A percentile compares a stretch with the other conserved stretches of the same genome.
These are phyloP conservation scores for Chlamydomonas reinhardtii DNA, from an alignment of 163 green algal genomes.

Conservation along the genomic window DNA sequence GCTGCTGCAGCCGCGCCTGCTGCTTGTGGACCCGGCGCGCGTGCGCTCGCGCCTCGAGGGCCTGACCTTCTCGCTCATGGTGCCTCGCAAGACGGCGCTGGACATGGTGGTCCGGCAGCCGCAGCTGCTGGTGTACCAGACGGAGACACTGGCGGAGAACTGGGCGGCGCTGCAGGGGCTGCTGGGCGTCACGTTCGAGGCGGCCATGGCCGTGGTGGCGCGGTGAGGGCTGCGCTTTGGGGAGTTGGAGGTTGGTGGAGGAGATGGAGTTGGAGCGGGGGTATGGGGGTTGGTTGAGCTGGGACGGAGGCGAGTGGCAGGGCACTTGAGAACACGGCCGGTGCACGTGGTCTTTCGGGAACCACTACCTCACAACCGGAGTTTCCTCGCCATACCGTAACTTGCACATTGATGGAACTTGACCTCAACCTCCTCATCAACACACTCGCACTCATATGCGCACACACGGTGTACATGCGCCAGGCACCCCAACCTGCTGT, in stretches of 20 bases:
- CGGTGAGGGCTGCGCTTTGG: neutral
- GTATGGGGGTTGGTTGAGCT: too few species aligned
- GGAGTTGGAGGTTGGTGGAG: neutral
- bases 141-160: conserved; percentile 62
- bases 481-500: conserved; percentile 45
- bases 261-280: neutral
- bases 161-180: conserved; percentile 70
- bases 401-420: too few species aligned
- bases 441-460: too few species aligned
- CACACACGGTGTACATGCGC: too few species aligned
- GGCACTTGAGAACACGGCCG: too few species aligned
- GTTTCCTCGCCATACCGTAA: too few species aligned
- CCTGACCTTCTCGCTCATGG: conserved; percentile 42
- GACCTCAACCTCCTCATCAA: too few species aligned
- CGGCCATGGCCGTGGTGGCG: conserved; percentile 42
- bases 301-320: too few species aligned
- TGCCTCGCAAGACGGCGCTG: conserved; percentile 13
- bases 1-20: conserved; percentile 48
- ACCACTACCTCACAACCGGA: too few species aligned
- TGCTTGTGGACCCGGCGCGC: conserved; percentile 26
- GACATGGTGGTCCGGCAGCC: conserved; percentile 55
- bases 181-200: conserved; percentile 71
- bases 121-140: conserved; percentile 61
- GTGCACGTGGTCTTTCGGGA: too few species aligned
- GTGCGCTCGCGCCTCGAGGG: conserved; percentile 35